Conservation (phyloP, 2,329 filamentous ascomycete species). For the Karstenula rhodostoma region DNA sequence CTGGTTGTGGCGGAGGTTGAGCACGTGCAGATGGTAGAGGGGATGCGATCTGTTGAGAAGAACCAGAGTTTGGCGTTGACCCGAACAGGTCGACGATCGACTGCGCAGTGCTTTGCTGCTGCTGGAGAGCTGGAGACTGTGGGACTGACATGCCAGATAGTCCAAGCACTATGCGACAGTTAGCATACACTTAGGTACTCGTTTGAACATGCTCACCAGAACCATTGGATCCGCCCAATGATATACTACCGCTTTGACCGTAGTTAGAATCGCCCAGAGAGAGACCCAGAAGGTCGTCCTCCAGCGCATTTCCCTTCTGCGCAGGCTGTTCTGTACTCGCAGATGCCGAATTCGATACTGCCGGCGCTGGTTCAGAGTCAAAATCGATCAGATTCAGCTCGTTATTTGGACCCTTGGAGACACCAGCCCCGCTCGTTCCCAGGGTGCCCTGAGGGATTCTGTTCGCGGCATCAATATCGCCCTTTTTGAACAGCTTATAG, state of each 20-base stretch:
- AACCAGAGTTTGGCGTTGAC: slow-evolving; percentile 55
- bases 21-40: slow-evolving; percentile 55
- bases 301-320: slow-evolving; percentile 71
- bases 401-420: slow-evolving; percentile 72
- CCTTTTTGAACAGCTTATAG: slow-evolving; percentile 96
- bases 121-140: slow-evolving; percentile 34
- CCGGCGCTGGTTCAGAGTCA: slow-evolving; percentile 65
- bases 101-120: slow-evolving; percentile 56
- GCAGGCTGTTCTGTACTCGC: slow-evolving; percentile 54
- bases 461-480: slow-evolving; percentile 83
- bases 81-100: slow-evolving; percentile 67
- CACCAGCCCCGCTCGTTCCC: slow-evolving; percentile 69
- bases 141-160: slow-evolving; percentile 44
- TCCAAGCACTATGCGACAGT: slow-evolving; percentile 36
- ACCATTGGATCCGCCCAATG: slow-evolving; percentile 69
- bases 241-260: slow-evolving; percentile 81
- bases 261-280: slow-evolving; percentile 75
- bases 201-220: slow-evolving; percentile 33
- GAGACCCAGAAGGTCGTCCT: slow-evolving; percentile 89
- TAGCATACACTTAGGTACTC: slow-evolving; percentile 16
- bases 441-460: slow-evolving; percentile 84
- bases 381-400: slow-evolving; percentile 96
- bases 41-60: slow-evolving; percentile 53
- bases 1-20: slow-evolving; percentile 43
- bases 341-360: slow-evolving; percentile 38